Evolutionary conservation across 2,329 filamentous ascomycete species (phyloP).

Genomic region (Mycosphaerella sp.): DNA sequence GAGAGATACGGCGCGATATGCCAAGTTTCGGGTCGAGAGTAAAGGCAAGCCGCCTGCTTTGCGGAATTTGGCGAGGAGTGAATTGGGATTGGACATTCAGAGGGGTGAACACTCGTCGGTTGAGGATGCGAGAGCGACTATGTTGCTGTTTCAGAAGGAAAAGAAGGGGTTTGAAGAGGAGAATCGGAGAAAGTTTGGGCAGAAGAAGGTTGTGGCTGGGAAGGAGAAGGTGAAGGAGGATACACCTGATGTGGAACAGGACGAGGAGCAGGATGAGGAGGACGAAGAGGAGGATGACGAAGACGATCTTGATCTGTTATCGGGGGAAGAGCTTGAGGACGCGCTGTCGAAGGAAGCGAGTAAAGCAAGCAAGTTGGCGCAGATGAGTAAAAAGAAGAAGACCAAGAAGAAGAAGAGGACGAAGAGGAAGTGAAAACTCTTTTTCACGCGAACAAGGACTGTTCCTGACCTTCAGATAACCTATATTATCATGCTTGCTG

Average conservation of each 20-base stretch:
- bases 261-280: conserved; percentile 25
- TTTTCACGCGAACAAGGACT: not conserved
- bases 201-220: conserved; percentile 16
- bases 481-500: not conserved
- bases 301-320: conserved; percentile 24
- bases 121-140: conserved; percentile 79
- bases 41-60: conserved; percentile 64
- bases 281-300: conserved; percentile 24
- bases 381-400: conserved; percentile 31
- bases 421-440: conserved; percentile 25
- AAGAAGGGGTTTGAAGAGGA: conserved; percentile 83
- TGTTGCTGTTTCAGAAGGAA: conserved; percentile 77
- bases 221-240: conserved; percentile 19
- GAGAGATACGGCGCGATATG: conserved; percentile 75
- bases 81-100: conserved; percentile 56
- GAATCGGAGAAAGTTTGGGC: conserved; percentile 59
- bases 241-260: conserved; percentile 20
- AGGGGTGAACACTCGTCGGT: conserved; percentile 56
- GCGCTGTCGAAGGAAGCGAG: conserved; percentile 22
- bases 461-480: not conserved
- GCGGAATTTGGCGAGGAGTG: conserved; percentile 51
- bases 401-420: conserved; percentile 34
- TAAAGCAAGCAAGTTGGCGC: conserved; percentile 27
- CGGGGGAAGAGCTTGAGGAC: conserved; percentile 29
- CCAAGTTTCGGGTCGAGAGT: conserved; percentile 64